A percentile compares a stretch with the other conserved stretches of the same genome.
Conservation (phyloP, 2,329 filamentous ascomycete species). For the Coniochaeta prunicola region DNA sequence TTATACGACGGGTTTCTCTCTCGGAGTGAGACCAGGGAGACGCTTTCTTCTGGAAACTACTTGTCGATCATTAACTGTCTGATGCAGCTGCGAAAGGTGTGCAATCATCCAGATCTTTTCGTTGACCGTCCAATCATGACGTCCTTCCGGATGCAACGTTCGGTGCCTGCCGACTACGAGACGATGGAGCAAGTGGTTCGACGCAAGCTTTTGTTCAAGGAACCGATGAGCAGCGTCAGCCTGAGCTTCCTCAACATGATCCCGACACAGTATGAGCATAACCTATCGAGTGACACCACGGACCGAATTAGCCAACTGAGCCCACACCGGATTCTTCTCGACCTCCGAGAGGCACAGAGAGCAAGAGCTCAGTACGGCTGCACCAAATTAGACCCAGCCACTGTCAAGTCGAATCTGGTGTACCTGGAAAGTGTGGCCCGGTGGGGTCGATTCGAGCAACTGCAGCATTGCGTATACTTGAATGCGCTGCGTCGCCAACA, state of each 20-base stretch:
- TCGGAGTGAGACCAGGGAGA: constrained; percentile 80
- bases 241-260: constrained; percentile 74
- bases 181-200: constrained; percentile 65
- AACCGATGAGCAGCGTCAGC: constrained; percentile 58
- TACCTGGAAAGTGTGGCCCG: constrained; percentile 66
- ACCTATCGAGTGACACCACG: constrained; percentile 46
- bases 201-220: constrained; percentile 52
- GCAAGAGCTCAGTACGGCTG: constrained; percentile 48
- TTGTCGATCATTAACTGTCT: constrained; percentile 97
- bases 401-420: constrained; percentile 60
- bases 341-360: constrained; percentile 66
- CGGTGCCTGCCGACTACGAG: constrained; percentile 67
- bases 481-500: constrained; percentile 76
- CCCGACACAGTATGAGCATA: constrained; percentile 59
- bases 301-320: constrained; percentile 58
- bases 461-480: constrained; percentile 74
- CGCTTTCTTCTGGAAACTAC: constrained; percentile 87
- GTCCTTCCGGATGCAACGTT: constrained; percentile 84
- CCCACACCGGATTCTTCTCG: constrained; percentile 61
- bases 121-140: constrained; percentile 95
- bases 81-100: constrained; percentile 96
- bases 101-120: constrained; percentile 96
- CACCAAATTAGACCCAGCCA: constrained; percentile 54
- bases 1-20: constrained; percentile 96
- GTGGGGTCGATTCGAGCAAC: constrained; percentile 65